A percentile compares a stretch with the other conserved stretches of the same genome.
These are phyloP conservation scores for Larix sibirica DNA, from an alignment of 83 land plant genomes.

Conservation along the genomic window DNA sequence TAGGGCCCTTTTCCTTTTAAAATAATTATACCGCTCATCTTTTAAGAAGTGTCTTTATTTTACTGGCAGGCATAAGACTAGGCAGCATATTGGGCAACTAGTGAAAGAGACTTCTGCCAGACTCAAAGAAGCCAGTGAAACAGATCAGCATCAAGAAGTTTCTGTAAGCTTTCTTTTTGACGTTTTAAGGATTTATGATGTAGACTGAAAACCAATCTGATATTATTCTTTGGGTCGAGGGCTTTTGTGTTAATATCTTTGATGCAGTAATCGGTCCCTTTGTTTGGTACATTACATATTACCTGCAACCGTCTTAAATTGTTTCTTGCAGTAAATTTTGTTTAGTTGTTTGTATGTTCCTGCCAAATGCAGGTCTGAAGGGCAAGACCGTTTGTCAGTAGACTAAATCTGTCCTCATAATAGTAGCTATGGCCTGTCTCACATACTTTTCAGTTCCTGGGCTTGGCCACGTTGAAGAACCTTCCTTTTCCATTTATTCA, in stretches of 20 bases:
- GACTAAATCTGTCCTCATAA: background rate
- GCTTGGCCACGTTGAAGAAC: background rate
- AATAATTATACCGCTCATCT: background rate
- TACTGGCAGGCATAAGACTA: slow-evolving; percentile 11
- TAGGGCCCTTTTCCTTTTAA: background rate
- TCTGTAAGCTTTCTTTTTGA: slow-evolving; percentile 9
- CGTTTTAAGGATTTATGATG: background rate
- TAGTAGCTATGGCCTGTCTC: background rate
- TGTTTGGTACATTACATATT: background rate
- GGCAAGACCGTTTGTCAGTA: background rate
- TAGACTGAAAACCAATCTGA: background rate
- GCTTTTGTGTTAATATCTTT: background rate
- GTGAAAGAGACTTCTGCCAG: slow-evolving; percentile 19
- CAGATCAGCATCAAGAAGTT: slow-evolving; percentile 15
- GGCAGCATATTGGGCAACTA: slow-evolving; percentile 17
- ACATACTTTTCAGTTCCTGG: background rate
- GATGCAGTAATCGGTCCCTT: background rate
- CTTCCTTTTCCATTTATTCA: background rate
- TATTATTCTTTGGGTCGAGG: background rate
- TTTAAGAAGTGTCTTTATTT: background rate
- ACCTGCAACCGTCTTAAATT: background rate
- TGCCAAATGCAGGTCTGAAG: background rate
- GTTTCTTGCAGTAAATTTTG: background rate
- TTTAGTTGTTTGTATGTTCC: background rate
- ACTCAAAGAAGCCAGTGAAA: slow-evolving; percentile 20